Conservation (phyloP, 1,284 basidiomycete genomes). For the Boletus semigastroideus region DNA sequence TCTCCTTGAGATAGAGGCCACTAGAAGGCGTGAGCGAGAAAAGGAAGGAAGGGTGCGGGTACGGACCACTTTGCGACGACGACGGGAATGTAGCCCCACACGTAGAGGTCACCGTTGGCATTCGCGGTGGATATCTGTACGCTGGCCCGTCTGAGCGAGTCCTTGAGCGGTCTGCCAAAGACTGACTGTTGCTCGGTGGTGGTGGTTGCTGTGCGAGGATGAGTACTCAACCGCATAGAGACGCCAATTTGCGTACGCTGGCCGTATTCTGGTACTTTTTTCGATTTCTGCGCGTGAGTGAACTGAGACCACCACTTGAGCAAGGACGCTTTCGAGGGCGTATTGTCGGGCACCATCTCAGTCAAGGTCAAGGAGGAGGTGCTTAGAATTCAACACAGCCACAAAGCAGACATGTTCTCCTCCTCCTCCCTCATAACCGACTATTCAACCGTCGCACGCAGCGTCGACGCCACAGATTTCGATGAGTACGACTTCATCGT, state of each 20-base stretch:
- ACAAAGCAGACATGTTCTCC: not conserved
- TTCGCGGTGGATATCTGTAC: conserved; percentile 96
- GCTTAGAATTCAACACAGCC: too few relatives aligned
- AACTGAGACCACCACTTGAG: conserved; percentile 86
- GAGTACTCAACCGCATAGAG: too few relatives aligned
- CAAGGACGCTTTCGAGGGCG: conserved; percentile 59
- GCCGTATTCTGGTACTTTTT: conserved; percentile 47
- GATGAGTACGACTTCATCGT: conserved; percentile 62
- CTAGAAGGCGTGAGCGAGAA: conserved; percentile 37
- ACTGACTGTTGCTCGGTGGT: conserved; percentile 52
- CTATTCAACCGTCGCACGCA: conserved; percentile 11
- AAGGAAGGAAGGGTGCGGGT: conserved; percentile 3
- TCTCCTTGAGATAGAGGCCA: conserved; percentile 89
- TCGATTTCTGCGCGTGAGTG: conserved; percentile 57
- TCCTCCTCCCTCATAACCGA: not conserved
- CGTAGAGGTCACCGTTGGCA: conserved; percentile 77
- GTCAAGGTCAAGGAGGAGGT: too few relatives aligned
- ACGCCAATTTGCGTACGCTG: conserved; percentile 43
- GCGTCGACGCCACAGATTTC: conserved; percentile 3
- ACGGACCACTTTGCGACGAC: conserved; percentile 95
- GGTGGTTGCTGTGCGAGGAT: conserved; percentile 18
- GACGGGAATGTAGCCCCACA: conserved; percentile 94
- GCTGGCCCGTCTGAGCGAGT: conserved; percentile 83
- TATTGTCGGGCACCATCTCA: conserved; percentile 30
- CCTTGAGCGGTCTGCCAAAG: conserved; percentile 83